A percentile compares a stretch with the other conserved stretches of the same genome.
phyloP scores from a whole-genome alignment of 176 grass and related monocot species.

The barley (Hordeum vulgare) region DNA sequence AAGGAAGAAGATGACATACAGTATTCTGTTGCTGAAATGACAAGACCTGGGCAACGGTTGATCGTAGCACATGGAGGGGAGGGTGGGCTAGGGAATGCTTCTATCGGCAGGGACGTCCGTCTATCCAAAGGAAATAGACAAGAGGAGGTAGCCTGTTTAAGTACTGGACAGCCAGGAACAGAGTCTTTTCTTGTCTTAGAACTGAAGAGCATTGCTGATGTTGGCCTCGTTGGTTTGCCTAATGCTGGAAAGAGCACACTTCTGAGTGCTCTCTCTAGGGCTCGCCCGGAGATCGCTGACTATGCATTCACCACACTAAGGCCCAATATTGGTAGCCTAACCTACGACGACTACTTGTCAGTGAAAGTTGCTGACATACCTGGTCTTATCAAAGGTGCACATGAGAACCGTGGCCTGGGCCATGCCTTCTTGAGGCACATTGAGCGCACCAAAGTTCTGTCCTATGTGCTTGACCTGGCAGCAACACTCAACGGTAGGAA shows the following conservation, averaged over 20 bases:
- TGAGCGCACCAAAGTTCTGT: slow-evolving; percentile 79
- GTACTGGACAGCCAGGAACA: slow-evolving; percentile 45
- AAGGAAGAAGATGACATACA: slow-evolving; percentile 34
- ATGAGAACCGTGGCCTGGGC: slow-evolving; percentile 72
- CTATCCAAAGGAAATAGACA: slow-evolving; percentile 33
- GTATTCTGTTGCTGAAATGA: slow-evolving; percentile 75
- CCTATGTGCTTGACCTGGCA: slow-evolving; percentile 71
- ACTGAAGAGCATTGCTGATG: slow-evolving; percentile 86
- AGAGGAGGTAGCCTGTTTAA: slow-evolving; percentile 23
- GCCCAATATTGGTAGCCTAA: slow-evolving; percentile 77
- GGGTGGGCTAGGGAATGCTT: slow-evolving; percentile 39
- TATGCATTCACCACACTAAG: slow-evolving; percentile 79
- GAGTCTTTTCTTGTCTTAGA: slow-evolving; percentile 73
- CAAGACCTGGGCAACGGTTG: slow-evolving; percentile 56
- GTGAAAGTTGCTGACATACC: slow-evolving; percentile 88
- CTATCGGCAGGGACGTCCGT: slow-evolving; percentile 28
- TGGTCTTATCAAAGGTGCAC: slow-evolving; percentile 80
- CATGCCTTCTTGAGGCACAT: slow-evolving; percentile 94
- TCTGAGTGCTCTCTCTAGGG: slow-evolving; percentile 64
- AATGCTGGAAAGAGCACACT: slow-evolving; percentile 90
- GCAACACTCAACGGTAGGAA: slow-evolving; percentile 47
- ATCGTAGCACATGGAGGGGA: slow-evolving; percentile 48
- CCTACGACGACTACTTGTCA: slow-evolving; percentile 61
- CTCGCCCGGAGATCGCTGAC: slow-evolving; percentile 57
- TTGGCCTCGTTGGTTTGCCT: slow-evolving; percentile 81